phyloP scores from a whole-genome alignment of 2,329 filamentous ascomycete species.

The Xylaria digitata region DNA sequence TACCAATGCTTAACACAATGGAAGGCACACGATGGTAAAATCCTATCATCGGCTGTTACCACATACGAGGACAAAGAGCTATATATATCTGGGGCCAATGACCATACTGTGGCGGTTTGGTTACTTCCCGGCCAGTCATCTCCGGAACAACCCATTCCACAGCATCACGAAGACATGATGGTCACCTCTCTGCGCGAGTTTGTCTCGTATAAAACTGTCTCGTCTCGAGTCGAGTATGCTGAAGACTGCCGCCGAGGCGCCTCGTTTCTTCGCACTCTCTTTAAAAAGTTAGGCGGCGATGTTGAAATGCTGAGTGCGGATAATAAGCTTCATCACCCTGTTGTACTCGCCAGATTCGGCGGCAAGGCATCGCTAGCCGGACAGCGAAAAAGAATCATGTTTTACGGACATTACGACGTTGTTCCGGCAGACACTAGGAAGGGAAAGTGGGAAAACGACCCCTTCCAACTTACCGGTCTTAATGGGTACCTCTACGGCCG shows the following conservation, averaged over 20 bases:
- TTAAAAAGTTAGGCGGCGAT: slow-evolving; percentile 89
- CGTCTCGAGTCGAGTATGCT: slow-evolving; percentile 84
- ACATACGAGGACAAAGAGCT: slow-evolving; percentile 77
- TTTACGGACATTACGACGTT: slow-evolving; percentile 98
- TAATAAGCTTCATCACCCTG: slow-evolving; percentile 79
- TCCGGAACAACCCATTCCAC: slow-evolving; percentile 50
- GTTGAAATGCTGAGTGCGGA: slow-evolving; percentile 90
- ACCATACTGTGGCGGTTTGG: slow-evolving; percentile 91
- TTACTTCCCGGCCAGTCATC: slow-evolving; percentile 68
- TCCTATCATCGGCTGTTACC: slow-evolving; percentile 84
- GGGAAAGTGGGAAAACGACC: slow-evolving; percentile 86
- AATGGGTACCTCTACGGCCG: slow-evolving; percentile 95
- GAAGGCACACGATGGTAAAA: slow-evolving; percentile 86
- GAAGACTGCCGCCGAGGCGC: slow-evolving; percentile 94
- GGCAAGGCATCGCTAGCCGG: slow-evolving; percentile 75
- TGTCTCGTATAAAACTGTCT: slow-evolving; percentile 91
- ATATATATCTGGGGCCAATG: slow-evolving; percentile 95
- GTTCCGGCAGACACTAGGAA: slow-evolving; percentile 87
- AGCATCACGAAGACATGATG: slow-evolving; percentile 64
- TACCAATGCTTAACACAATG: slow-evolving; percentile 83
- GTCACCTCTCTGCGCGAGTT: slow-evolving; percentile 84
- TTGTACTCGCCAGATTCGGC: slow-evolving; percentile 91
- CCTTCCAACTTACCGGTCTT: slow-evolving; percentile 87
- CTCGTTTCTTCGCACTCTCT: slow-evolving; percentile 87
- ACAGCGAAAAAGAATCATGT: slow-evolving; percentile 85